Evolutionary conservation across 2,329 filamentous ascomycete genomes (phyloP).

Genomic region (Aspergillus novofumigatus): DNA sequence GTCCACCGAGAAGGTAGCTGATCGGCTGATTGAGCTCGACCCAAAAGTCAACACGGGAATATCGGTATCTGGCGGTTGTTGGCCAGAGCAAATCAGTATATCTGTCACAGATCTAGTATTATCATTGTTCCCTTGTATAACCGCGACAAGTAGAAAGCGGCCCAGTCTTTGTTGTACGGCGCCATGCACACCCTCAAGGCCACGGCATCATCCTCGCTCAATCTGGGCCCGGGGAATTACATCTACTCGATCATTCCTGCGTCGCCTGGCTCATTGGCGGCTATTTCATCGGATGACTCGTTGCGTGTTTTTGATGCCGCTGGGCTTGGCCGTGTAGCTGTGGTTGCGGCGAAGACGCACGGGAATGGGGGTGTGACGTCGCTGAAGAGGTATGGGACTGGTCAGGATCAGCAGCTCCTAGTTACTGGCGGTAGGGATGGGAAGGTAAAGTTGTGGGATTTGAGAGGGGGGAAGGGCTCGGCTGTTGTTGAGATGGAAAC

Average conservation of each 20-base stretch:
- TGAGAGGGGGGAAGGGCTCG: constrained; percentile 25
- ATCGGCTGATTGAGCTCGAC: too few species aligned
- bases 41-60: too few species aligned
- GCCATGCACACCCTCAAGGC: constrained; percentile 33
- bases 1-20: too few species aligned
- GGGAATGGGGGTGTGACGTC: constrained; percentile 35
- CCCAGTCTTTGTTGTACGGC: too few species aligned
- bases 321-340: constrained; percentile 28
- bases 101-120: neutral
- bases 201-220: constrained; percentile 34
- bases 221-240: constrained; percentile 38
- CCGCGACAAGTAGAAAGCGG: neutral
- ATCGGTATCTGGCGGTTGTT: too few species aligned
- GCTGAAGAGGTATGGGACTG: constrained; percentile 26
- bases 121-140: neutral
- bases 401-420: constrained; percentile 23
- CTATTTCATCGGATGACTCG: constrained; percentile 45
- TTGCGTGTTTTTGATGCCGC: constrained; percentile 39
- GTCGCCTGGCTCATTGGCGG: constrained; percentile 31
- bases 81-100: neutral
- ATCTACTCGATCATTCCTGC: constrained; percentile 38
- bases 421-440: constrained; percentile 40
- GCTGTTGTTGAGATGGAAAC: constrained; percentile 33
- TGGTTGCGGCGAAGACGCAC: constrained; percentile 28
- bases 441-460: constrained; percentile 40